These are phyloP conservation scores for Epichloe gansuensis DNA, from an alignment of 2,329 filamentous ascomycete species.

Conservation along the genomic window DNA sequence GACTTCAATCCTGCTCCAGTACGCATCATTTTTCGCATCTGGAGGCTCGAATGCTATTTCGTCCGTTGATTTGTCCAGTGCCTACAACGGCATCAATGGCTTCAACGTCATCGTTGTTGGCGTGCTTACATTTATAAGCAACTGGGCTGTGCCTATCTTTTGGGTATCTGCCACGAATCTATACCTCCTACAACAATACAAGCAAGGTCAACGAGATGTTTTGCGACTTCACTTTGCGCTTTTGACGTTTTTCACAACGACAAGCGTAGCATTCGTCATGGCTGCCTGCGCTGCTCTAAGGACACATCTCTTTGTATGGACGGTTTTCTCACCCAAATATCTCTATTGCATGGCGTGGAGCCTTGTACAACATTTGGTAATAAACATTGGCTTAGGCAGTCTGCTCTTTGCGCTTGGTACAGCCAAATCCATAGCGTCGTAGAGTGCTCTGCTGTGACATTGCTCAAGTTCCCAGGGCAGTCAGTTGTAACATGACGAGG, in stretches of 20 bases:
- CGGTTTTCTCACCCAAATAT: constrained; percentile 94
- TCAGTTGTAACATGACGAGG: neutral
- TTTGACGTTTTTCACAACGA: constrained; percentile 57
- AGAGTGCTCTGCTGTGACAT: neutral
- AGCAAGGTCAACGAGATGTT: constrained; percentile 15
- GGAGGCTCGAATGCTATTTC: constrained; percentile 92
- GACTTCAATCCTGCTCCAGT: constrained; percentile 63
- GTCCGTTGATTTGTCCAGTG: constrained; percentile 84
- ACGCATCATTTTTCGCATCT: constrained; percentile 76
- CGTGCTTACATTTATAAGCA: constrained; percentile 69
- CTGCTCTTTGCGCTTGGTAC: constrained; percentile 41
- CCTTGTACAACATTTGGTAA: constrained; percentile 62
- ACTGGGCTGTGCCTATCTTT: constrained; percentile 86
- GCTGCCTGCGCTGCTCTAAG: constrained; percentile 70
- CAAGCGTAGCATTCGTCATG: constrained; percentile 65
- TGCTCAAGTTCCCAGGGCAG: neutral
- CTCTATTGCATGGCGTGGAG: constrained; percentile 86
- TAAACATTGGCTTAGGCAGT: constrained; percentile 54
- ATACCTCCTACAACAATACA: constrained; percentile 34
- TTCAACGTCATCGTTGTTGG: constrained; percentile 79
- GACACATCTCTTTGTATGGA: constrained; percentile 95
- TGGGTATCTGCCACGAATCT: constrained; percentile 60
- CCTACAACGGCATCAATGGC: constrained; percentile 78
- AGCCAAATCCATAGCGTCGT: constrained; percentile 5
- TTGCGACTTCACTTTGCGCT: constrained; percentile 43